These are phyloP conservation scores for Eimeria mitis DNA, from an alignment of 169 alveolate species.

Conservation along the genomic window DNA sequence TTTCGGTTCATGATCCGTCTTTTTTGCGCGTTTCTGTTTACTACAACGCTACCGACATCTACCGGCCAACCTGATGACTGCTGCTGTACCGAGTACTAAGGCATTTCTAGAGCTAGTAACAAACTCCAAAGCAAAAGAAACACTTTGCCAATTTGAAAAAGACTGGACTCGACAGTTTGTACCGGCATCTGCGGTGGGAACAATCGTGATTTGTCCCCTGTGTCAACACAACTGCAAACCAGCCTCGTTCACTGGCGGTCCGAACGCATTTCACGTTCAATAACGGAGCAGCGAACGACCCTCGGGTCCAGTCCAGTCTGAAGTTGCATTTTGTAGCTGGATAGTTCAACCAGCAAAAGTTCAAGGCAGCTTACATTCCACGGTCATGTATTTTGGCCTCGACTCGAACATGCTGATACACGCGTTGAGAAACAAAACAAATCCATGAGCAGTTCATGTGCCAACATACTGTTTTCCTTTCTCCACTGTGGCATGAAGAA, in stretches of 20 bases:
- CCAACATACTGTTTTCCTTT: slow-evolving; percentile 68
- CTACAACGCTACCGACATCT: neutral
- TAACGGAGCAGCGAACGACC: slow-evolving; percentile 63
- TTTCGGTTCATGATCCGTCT: neutral
- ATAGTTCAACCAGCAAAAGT: neutral
- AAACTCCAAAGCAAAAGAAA: neutral
- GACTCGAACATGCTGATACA: slow-evolving; percentile 31
- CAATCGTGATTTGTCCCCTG: neutral
- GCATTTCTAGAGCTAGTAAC: neutral
- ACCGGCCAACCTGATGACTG: neutral
- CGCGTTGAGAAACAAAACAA: neutral
- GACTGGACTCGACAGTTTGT: neutral
- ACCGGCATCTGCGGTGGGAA: neutral
- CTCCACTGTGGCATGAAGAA: slow-evolving; percentile 56
- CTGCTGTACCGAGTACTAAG: neutral
- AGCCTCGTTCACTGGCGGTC: neutral
- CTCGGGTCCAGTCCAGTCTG: slow-evolving; percentile 64
- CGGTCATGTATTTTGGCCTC: slow-evolving; percentile 57
- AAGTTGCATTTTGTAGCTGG: neutral
- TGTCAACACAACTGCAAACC: slow-evolving; percentile 9
- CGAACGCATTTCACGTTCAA: slow-evolving; percentile 5
- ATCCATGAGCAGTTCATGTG: neutral
- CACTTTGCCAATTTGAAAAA: neutral
- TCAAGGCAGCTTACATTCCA: slow-evolving; percentile 28
- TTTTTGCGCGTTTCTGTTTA: neutral